Evolutionary conservation across 768 basidiomycete genomes (phyloP).

Genomic region (Mrakia frigida): DNA sequence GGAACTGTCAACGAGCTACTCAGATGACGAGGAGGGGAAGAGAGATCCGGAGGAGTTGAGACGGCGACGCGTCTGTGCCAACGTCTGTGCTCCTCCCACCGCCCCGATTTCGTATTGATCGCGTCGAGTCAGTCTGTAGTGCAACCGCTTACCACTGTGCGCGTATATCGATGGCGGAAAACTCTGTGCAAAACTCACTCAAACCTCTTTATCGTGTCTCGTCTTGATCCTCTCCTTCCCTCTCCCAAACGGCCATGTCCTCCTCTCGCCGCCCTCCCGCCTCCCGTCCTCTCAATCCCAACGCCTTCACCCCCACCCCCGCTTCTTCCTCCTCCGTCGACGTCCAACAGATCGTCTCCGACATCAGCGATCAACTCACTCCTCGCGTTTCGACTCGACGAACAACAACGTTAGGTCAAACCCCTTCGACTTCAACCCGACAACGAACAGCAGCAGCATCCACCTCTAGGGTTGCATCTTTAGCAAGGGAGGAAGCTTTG

Average conservation of each 20-base stretch:
- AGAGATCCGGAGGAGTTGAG: too few relatives aligned
- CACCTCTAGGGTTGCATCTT: not conserved
- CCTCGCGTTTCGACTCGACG: not conserved
- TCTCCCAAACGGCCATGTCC: not conserved
- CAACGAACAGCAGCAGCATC: not conserved
- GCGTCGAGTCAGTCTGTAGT: too few relatives aligned
- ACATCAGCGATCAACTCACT: not conserved
- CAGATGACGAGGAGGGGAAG: too few relatives aligned
- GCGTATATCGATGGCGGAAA: too few relatives aligned
- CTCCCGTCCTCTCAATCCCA: not conserved
- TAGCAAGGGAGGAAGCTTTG: not conserved
- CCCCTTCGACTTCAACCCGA: not conserved
- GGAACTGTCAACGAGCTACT: too few relatives aligned
- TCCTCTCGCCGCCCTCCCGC: not conserved
- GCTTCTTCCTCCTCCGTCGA: not conserved
- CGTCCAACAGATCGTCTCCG: not conserved
- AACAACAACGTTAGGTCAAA: not conserved
- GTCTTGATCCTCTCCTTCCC: too few relatives aligned
- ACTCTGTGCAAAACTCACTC: too few relatives aligned
- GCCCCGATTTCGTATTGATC: too few relatives aligned
- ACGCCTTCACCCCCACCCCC: not conserved
- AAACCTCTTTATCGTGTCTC: too few relatives aligned
- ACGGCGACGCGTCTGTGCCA: too few relatives aligned
- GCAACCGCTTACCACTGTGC: too few relatives aligned
- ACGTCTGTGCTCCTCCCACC: too few relatives aligned